Conservation (phyloP, 345 rosid species). For the Angophora floribunda region DNA sequence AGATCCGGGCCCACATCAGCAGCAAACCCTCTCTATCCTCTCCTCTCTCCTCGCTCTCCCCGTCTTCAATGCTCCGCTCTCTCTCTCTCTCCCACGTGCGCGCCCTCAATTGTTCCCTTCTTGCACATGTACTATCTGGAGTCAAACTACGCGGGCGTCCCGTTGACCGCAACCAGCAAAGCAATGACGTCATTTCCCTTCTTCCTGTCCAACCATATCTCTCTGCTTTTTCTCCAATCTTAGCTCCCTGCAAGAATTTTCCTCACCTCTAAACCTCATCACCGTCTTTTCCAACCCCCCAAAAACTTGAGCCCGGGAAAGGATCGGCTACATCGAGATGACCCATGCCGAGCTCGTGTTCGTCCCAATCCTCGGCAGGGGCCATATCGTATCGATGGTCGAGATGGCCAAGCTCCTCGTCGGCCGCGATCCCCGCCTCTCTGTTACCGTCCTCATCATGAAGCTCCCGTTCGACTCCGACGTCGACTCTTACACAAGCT, state of each 20-base stretch:
- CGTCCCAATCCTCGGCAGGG: slow-evolving; percentile 6
- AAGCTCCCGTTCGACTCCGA: neutral
- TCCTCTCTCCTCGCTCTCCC: too few relatives aligned
- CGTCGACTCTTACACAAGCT: neutral
- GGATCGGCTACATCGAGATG: neutral
- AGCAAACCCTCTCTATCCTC: too few relatives aligned
- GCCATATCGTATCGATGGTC: slow-evolving; percentile 31
- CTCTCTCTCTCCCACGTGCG: too few relatives aligned
- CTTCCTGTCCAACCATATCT: neutral
- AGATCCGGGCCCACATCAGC: too few relatives aligned
- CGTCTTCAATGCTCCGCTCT: too few relatives aligned
- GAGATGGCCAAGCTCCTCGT: slow-evolving; percentile 38
- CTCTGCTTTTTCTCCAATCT: too few relatives aligned
- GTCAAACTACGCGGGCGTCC: neutral
- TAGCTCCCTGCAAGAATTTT: too few relatives aligned
- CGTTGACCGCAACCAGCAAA: neutral
- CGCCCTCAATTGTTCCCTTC: too few relatives aligned
- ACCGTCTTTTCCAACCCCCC: too few relatives aligned
- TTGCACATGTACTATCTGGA: neutral
- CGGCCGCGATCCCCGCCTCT: slow-evolving; percentile 23
- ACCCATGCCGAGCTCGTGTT: neutral
- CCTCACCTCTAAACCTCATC: too few relatives aligned
- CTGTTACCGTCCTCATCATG: slow-evolving; percentile 29
- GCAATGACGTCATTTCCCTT: neutral
- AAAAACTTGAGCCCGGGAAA: neutral